These are phyloP conservation scores for Quercus ilex DNA, from an alignment of 306 rosid species.

Conservation along the genomic window DNA sequence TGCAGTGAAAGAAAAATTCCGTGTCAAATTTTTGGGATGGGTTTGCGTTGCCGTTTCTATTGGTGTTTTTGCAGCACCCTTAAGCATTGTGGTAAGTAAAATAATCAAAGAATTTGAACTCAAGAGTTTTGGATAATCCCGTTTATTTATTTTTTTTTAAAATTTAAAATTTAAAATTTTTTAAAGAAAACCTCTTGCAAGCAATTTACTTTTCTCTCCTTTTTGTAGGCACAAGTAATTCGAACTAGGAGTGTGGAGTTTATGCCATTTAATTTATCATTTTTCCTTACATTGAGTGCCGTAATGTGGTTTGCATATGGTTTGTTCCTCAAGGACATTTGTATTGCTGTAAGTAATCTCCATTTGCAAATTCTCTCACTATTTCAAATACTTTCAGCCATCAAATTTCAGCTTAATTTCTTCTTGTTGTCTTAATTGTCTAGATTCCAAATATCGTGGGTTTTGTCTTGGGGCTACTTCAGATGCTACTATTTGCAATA, in stretches of 20 bases:
- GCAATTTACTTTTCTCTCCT: not conserved
- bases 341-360: conserved; percentile 68
- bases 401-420: not conserved
- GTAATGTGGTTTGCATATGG: conserved; percentile 87
- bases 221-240: conserved; percentile 64
- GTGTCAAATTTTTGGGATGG: conserved; percentile 73
- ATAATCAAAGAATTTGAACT: not conserved
- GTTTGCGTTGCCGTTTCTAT: conserved; percentile 61
- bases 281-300: conserved; percentile 49
- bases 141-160: too few species aligned
- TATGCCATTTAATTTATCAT: conserved; percentile 79
- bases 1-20: conserved; percentile 24
- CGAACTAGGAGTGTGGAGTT: conserved; percentile 77
- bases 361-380: not conserved
- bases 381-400: not conserved
- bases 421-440: not conserved
- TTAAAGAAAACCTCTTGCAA: too few species aligned
- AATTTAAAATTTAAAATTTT: not conserved
- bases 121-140: too few species aligned
- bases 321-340: conserved; percentile 64
- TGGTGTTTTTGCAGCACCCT: conserved; percentile 78
- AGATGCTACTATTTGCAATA: conserved; percentile 62
- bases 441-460: conserved; percentile 83
- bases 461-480: conserved; percentile 58
- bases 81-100: conserved; percentile 70